phyloP scores from a whole-genome alignment of 2,329 filamentous ascomycete genomes.

The Aspergillus pseudoviridinutans region DNA sequence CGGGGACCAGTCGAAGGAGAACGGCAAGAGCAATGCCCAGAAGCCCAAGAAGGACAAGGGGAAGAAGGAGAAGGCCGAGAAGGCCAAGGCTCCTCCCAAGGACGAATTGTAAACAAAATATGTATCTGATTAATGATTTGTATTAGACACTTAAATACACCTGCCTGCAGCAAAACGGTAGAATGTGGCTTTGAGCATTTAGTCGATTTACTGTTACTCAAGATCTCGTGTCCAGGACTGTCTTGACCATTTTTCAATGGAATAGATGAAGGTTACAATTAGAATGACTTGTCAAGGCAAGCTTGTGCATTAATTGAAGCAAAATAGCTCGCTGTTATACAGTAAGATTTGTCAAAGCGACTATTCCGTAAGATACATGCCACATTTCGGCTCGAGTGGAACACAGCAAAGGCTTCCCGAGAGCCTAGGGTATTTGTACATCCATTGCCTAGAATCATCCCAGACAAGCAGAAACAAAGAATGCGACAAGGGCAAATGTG shows the following conservation, averaged over 20 bases:
- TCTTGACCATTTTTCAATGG: background rate
- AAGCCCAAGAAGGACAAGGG: slow-evolving; percentile 10
- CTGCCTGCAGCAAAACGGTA: background rate
- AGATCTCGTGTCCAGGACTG: background rate
- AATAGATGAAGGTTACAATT: background rate
- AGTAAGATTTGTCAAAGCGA: background rate
- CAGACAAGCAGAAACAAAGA: background rate
- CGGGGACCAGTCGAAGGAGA: slow-evolving; percentile 22
- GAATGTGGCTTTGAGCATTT: background rate
- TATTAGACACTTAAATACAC: background rate
- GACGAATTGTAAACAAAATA: slow-evolving; percentile 27
- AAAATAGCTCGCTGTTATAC: background rate
- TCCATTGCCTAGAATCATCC: background rate
- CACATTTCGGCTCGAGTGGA: background rate
- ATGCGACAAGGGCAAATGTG: background rate
- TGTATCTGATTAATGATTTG: slow-evolving; percentile 1
- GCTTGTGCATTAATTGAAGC: background rate
- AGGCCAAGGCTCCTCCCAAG: slow-evolving; percentile 27
- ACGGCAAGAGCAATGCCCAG: slow-evolving; percentile 22
- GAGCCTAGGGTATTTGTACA: background rate
- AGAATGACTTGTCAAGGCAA: background rate
- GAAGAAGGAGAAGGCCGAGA: slow-evolving; percentile 14
- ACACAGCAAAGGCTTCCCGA: background rate
- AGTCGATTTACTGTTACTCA: background rate
- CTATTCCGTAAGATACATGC: background rate